Conservation (phyloP, 495 filamentous ascomycete species). For the Aspergillus hancockii region DNA sequence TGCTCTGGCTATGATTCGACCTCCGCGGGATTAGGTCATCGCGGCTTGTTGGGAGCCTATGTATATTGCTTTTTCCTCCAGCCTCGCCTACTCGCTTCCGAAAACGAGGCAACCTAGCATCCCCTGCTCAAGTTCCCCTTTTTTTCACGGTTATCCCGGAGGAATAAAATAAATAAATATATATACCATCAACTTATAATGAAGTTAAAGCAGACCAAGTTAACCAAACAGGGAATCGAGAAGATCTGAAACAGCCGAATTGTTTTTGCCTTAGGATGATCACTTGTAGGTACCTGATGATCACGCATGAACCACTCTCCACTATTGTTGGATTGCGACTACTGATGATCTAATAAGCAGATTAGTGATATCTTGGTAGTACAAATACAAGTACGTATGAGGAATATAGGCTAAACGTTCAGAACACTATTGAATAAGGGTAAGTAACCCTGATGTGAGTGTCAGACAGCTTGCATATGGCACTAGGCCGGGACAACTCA, state of each 20-base stretch:
- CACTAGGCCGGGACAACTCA: too few relatives aligned
- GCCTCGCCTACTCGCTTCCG: neutral
- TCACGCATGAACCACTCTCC: slow-evolving; percentile 2
- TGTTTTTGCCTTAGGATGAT: neutral
- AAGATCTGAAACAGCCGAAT: neutral
- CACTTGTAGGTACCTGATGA: neutral
- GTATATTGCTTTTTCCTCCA: slow-evolving; percentile 3
- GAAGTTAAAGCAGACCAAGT: neutral
- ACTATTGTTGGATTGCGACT: neutral
- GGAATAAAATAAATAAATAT: neutral
- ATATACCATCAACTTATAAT: neutral
- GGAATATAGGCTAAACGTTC: neutral
- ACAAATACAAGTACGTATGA: neutral
- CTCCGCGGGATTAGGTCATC: neutral
- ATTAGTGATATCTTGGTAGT: neutral
- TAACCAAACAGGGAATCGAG: neutral
- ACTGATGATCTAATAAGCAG: slow-evolving; percentile 1
- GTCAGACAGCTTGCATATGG: too few relatives aligned
- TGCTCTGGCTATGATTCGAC: neutral
- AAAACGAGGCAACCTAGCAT: neutral
- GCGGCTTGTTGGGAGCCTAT: slow-evolving; percentile 4
- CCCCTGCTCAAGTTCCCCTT: neutral
- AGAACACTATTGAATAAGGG: too few relatives aligned
- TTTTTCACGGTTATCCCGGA: neutral
- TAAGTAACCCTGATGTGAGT: too few relatives aligned